A percentile compares a stretch with the other conserved stretches of the same genome.
Evolutionary conservation across 768 basidiomycete species (phyloP).

Genomic region (Russula sp.): DNA sequence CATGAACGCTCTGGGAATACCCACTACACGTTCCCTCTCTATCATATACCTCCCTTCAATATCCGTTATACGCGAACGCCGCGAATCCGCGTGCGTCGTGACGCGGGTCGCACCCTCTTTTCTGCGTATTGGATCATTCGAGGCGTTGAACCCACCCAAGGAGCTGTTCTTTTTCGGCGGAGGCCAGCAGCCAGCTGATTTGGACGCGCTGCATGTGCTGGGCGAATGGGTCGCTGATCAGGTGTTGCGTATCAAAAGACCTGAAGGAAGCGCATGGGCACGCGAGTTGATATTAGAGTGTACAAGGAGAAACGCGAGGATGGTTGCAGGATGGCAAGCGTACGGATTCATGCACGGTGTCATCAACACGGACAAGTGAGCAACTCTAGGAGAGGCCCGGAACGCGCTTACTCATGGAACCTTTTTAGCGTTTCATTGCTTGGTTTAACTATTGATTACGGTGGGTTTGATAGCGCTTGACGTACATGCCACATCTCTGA

Average conservation of each 20-base stretch:
- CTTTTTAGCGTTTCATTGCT: conserved; percentile 57
- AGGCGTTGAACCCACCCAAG: conserved; percentile 70
- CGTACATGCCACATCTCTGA: conserved; percentile 3
- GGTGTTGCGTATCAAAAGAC: conserved; percentile 46
- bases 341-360: conserved; percentile 96
- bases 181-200: conserved; percentile 68
- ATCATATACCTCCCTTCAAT: conserved; percentile 70
- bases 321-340: conserved; percentile 95
- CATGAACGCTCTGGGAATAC: conserved; percentile 76
- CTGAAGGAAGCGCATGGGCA: conserved; percentile 50
- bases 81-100: conserved; percentile 66
- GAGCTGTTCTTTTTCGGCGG: conserved; percentile 66
- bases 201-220: conserved; percentile 66
- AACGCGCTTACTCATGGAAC: conserved; percentile 14
- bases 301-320: conserved; percentile 77
- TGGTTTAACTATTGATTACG: conserved; percentile 75
- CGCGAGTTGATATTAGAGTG: conserved; percentile 68
- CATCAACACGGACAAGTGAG: conserved; percentile 95
- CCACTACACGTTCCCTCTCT: conserved; percentile 82
- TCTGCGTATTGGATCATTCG: conserved; percentile 86
- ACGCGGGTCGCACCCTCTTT: conserved; percentile 86
- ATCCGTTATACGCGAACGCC: conserved; percentile 66
- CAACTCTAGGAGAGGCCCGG: not conserved
- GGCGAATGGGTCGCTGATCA: conserved; percentile 65
- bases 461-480: conserved; percentile 29